phyloP scores from a whole-genome alignment of 78 protist species.

The Diacronema lutheri region DNA sequence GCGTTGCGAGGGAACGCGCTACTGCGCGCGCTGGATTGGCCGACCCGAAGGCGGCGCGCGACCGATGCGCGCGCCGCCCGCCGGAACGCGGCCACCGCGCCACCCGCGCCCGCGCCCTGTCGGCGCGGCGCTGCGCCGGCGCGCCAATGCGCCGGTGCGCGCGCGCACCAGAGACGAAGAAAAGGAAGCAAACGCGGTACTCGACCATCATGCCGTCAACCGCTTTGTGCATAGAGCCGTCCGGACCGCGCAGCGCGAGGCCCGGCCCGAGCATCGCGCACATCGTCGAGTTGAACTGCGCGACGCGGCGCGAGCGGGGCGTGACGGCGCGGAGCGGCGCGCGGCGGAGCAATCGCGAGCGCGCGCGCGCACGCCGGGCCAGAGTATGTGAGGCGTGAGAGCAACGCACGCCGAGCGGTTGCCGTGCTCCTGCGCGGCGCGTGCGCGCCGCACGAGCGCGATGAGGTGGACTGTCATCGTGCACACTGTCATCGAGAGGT shows the following conservation, averaged over 20 bases:
- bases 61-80: no score
- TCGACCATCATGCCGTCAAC: slow-evolving; percentile 13
- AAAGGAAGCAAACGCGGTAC: not conserved
- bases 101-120: no score
- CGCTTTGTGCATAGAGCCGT: not conserved
- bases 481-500: not conserved
- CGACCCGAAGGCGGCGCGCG: no score
- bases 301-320: not conserved
- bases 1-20: no score
- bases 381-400: no score
- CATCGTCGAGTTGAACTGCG: not conserved
- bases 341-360: not conserved
- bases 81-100: no score
- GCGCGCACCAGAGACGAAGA: not conserved
- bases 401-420: not conserved
- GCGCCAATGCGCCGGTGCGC: no score
- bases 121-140: no score
- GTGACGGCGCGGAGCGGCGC: not conserved
- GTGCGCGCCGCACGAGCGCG: not conserved
- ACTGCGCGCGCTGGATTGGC: no score
- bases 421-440: not conserved
- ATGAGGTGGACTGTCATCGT: not conserved
- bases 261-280: slow-evolving; percentile 20
- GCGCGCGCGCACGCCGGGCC: no score
- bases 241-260: slow-evolving; percentile 14